Evolutionary conservation across 495 filamentous ascomycete genomes (phyloP).

Genomic region (Hyaloscypha finlandica): DNA sequence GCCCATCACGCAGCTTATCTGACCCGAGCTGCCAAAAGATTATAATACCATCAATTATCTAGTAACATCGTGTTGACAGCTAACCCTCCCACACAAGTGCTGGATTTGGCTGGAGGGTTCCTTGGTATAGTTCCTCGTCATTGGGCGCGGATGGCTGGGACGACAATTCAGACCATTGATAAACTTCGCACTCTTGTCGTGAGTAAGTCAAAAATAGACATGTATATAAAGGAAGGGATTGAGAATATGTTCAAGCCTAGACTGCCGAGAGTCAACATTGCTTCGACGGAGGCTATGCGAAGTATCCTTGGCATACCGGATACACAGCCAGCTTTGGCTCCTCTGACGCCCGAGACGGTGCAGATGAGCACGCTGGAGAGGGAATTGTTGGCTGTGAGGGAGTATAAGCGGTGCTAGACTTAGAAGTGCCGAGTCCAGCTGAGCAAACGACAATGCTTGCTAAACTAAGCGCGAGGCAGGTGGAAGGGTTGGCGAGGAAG

Average conservation of each 20-base stretch:
- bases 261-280: slow-evolving; percentile 34
- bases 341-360: slow-evolving; percentile 19
- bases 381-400: slow-evolving; percentile 23
- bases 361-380: slow-evolving; percentile 30
- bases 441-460: not conserved
- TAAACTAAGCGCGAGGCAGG: slow-evolving; percentile 1
- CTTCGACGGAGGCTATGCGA: slow-evolving; percentile 32
- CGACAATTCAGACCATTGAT: slow-evolving; percentile 33
- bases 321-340: slow-evolving; percentile 26
- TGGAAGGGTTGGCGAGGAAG: slow-evolving; percentile 9
- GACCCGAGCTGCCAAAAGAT: too few relatives aligned
- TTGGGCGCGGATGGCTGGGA: slow-evolving; percentile 37
- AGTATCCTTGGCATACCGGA: slow-evolving; percentile 13
- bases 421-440: slow-evolving; percentile 30
- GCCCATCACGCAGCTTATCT: too few relatives aligned
- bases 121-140: slow-evolving; percentile 38
- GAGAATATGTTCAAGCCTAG: slow-evolving; percentile 35
- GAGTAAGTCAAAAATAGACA: slow-evolving; percentile 36
- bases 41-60: slow-evolving; percentile 26
- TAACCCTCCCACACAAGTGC: slow-evolving; percentile 40
- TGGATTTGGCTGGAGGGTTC: slow-evolving; percentile 39
- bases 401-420: slow-evolving; percentile 37
- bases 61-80: slow-evolving; percentile 34
- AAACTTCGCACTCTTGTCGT: slow-evolving; percentile 33
- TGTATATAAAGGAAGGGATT: slow-evolving; percentile 33